These are phyloP conservation scores for Tardiomyces depauwii DNA, from an alignment of 1,139 yeast species.

Conservation along the genomic window DNA sequence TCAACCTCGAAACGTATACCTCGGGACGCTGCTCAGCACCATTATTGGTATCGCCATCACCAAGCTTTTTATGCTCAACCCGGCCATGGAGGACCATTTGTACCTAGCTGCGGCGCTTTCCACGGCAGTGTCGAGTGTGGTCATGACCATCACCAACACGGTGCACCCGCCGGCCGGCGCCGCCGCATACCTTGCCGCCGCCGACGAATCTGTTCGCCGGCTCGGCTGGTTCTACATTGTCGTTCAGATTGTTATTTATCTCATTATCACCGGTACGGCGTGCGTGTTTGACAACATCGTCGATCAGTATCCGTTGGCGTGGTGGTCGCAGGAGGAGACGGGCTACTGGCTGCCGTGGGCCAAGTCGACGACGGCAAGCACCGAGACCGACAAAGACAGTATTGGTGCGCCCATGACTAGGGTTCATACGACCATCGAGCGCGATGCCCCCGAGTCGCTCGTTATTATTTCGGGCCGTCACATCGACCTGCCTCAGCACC, in stretches of 20 bases:
- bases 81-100: slow-evolving; percentile 29
- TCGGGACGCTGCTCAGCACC: slow-evolving; percentile 47
- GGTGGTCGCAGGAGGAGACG: slow-evolving; percentile 41
- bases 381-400: background rate
- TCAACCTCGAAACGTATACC: slow-evolving; percentile 50
- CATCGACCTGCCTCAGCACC: background rate
- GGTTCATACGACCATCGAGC: background rate
- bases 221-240: slow-evolving; percentile 67
- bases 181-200: slow-evolving; percentile 48
- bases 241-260: slow-evolving; percentile 40
- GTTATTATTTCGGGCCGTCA: background rate
- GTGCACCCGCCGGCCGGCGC: slow-evolving; percentile 75
- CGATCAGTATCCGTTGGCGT: slow-evolving; percentile 45
- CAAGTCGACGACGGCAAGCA: background rate
- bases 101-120: slow-evolving; percentile 55
- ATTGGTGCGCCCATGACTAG: too few relatives aligned
- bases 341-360: background rate
- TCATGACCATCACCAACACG: slow-evolving; percentile 47
- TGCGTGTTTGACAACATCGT: slow-evolving; percentile 45
- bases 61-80: slow-evolving; percentile 36
- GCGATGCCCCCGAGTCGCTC: background rate
- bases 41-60: slow-evolving; percentile 45
- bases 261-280: slow-evolving; percentile 43
- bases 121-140: slow-evolving; percentile 44
- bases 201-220: slow-evolving; percentile 34